A percentile compares a stretch with the other conserved stretches of the same genome.
Conservation (phyloP, 1,284 basidiomycete genomes). For the Melampsora abietis-canadensis region DNA sequence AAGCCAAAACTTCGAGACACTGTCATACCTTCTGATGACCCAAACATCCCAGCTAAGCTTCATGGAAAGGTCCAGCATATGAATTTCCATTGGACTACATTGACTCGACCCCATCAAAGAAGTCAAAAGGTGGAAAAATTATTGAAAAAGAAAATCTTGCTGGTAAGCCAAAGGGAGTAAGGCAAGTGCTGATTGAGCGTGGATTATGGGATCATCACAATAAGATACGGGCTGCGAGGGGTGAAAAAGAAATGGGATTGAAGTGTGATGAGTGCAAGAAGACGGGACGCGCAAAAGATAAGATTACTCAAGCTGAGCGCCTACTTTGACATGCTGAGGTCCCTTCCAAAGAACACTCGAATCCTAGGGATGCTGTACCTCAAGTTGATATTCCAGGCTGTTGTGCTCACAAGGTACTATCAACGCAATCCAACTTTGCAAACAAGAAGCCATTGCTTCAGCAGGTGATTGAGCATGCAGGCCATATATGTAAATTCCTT, state of each 20-base stretch:
- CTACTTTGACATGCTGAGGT: neutral
- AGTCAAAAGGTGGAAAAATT: no score
- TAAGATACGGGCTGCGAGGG: no score
- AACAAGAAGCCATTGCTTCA: neutral
- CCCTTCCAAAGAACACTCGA: neutral
- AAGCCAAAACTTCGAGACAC: no score
- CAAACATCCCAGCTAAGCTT: no score
- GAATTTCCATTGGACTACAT: no score
- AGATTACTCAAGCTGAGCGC: neutral
- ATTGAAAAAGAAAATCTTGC: no score
- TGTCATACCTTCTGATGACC: no score
- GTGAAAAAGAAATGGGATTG: neutral
- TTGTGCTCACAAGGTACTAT: neutral
- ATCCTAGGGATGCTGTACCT: neutral
- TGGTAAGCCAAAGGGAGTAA: neutral
- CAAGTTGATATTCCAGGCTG: neutral
- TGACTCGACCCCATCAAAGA: no score
- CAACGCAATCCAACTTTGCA: neutral
- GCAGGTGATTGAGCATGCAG: neutral
- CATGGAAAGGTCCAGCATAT: no score
- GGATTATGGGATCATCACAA: no score
- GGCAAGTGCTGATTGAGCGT: no score
- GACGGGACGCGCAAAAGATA: neutral
- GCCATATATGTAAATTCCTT: neutral
- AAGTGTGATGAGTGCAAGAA: neutral